Base-by-base conservation (phyloP, 2,329 filamentous ascomycete genomes). In the Metarhizium robertsii region DNA sequence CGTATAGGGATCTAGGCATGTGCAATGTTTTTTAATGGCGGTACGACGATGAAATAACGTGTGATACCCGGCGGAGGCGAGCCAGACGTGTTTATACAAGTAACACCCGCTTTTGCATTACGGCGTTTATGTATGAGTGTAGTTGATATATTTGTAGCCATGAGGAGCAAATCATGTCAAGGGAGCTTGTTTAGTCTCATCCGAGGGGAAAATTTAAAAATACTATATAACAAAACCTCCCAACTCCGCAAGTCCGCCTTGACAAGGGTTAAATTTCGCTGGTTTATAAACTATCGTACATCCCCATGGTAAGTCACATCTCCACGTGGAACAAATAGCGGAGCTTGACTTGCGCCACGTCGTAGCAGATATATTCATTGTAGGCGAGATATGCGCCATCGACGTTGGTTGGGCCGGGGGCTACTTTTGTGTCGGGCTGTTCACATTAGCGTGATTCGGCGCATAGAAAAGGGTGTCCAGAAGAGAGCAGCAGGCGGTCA, bases 341-440 rank as follows among this genome's bases (percentile, higher is more conserved):
- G 5, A 90, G 74, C 47, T 84, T 83, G 38, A 90, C 78, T 66
- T 90, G 87, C 0, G 83, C 75, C 3, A 87, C 73, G 60, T 90
- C 79, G 63, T 90, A 90, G 53, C 77, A 78, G 58, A 90, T 88
- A 67, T 84, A 90, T 71, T 90, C 87, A 65, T 90, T 90, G 71
- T 90, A 90, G 52, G 71, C 67, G 25, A 90, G 73, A 32, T 66
- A 70, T 0, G 80, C 76, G 11, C 69, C 63, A 0, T 59, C 36
- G 0, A 81, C 66, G 0, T 74, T 69, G 0, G 81, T 86, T 1
- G 67, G 54, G 0, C 76, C 77, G 0, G 81, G 79, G 7, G 60
- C 65, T 2, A 71, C 65, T 2, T 65, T 66, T 0, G 71, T 69
- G 61, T 85, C 79, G 47, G 81, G 81, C 78, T 80, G 57, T 53